Evolutionary conservation across 177 flowering plant genomes (phyloP).

Genomic region (Tripterygium wilfordii): DNA sequence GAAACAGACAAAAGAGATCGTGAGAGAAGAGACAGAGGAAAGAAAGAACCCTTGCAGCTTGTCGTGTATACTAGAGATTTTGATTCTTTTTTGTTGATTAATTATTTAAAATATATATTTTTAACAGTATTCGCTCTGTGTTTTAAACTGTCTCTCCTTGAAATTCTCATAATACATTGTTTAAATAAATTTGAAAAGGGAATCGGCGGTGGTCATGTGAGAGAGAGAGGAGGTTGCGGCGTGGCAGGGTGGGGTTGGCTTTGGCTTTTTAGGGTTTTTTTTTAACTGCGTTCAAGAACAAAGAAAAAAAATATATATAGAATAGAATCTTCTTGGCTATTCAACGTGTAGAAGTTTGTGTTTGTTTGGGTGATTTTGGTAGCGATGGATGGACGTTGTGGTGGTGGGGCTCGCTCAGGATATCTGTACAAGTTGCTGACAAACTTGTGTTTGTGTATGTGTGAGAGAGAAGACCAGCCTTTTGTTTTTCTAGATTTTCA

Average conservation of each 20-base stretch:
- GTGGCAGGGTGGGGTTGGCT: too few relatives aligned
- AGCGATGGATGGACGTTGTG: conserved; percentile 20
- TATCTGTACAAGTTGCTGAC: conserved; percentile 34
- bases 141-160: conserved; percentile 48
- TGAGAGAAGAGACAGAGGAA: conserved; percentile 53
- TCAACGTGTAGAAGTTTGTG: conserved; percentile 13
- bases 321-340: conserved; percentile 84
- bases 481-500: conserved; percentile 21
- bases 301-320: too few relatives aligned
- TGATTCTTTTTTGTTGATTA: conserved; percentile 32
- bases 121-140: conserved; percentile 44
- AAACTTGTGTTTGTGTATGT: too few relatives aligned
- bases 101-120: conserved; percentile 1
- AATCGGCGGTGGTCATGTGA: conserved; percentile 71
- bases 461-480: conserved; percentile 12
- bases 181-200: conserved; percentile 15
- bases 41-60: conserved; percentile 62
- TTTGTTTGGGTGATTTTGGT: conserved; percentile 9
- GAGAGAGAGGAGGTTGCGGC: too few relatives aligned
- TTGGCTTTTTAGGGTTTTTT: conserved; percentile 22
- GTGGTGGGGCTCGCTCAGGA: conserved; percentile 39
- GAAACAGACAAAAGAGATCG: conserved; percentile 68
- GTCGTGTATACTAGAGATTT: conserved; percentile 31
- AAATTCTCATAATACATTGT: conserved; percentile 20
- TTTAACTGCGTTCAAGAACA: conserved; percentile 36